Conservation (phyloP, 2,329 filamentous ascomycete species). For the Cladosporium sphaerospermum region DNA sequence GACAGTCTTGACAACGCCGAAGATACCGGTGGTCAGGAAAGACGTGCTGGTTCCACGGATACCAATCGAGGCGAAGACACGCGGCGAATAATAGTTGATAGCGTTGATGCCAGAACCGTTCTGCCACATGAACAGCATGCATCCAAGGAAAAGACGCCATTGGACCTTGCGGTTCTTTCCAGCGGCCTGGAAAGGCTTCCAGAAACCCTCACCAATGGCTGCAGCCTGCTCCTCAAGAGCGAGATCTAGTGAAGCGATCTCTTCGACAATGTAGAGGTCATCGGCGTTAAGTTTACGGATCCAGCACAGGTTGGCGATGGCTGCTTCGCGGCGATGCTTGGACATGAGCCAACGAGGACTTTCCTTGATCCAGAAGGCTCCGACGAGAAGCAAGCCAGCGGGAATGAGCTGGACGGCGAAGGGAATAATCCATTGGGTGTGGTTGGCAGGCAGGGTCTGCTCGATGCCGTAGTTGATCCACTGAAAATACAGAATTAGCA, state of each 20-base stretch:
- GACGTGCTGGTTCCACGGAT: conserved; percentile 53
- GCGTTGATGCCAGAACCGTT: conserved; percentile 73
- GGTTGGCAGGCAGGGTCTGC: conserved; percentile 38
- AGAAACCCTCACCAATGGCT: conserved; percentile 65
- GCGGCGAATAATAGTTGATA: conserved; percentile 46
- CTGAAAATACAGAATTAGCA: not conserved
- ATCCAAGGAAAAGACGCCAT: conserved; percentile 67
- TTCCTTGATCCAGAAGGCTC: conserved; percentile 39
- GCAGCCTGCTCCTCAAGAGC: conserved; percentile 60
- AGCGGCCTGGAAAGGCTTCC: conserved; percentile 60
- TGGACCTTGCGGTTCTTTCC: conserved; percentile 53
- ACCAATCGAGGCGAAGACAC: conserved; percentile 61
- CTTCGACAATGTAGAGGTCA: conserved; percentile 66
- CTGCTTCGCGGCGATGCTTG: conserved; percentile 36
- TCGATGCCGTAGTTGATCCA: conserved; percentile 37
- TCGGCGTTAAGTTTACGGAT: conserved; percentile 53
- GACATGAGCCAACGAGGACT: conserved; percentile 40
- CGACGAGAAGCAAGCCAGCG: conserved; percentile 50
- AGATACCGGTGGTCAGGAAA: conserved; percentile 66
- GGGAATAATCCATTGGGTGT: conserved; percentile 43
- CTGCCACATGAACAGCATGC: conserved; percentile 71
- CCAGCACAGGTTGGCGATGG: conserved; percentile 49
- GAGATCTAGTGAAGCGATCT: conserved; percentile 63
- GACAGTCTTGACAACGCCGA: conserved; percentile 67
- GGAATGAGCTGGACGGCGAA: conserved; percentile 63